Evolutionary conservation across 2,329 filamentous ascomycete species (phyloP).

Genomic region (Phaeosphaeriaceae sp.): DNA sequence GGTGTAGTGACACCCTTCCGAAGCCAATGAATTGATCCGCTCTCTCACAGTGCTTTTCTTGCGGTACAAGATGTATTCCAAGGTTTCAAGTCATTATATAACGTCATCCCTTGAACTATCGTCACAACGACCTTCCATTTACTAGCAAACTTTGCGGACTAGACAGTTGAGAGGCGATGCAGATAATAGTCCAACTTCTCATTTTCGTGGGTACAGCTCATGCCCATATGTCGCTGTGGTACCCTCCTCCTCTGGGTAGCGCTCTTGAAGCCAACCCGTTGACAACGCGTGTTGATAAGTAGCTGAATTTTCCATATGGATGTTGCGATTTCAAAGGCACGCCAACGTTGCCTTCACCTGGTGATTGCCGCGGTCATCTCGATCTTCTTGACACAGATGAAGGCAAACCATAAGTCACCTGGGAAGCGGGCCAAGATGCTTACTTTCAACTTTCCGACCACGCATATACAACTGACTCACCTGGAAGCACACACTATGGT

Average conservation of each 20-base stretch:
- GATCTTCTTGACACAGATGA: slow-evolving; percentile 49
- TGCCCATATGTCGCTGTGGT: slow-evolving; percentile 50
- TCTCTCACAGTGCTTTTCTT: too few species aligned
- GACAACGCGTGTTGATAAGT: slow-evolving; percentile 6
- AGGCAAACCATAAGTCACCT: slow-evolving; percentile 47
- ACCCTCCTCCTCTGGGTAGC: slow-evolving; percentile 50
- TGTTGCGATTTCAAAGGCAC: slow-evolving; percentile 45
- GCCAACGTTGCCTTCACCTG: slow-evolving; percentile 23
- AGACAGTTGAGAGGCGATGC: too few species aligned
- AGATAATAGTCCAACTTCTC: too few species aligned
- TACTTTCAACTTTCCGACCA: slow-evolving; percentile 38
- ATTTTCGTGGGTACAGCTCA: slow-evolving; percentile 6
- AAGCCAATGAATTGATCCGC: too few species aligned
- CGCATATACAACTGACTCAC: slow-evolving; percentile 14
- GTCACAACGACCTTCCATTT: too few species aligned
- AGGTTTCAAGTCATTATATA: too few species aligned
- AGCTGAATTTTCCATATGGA: slow-evolving; percentile 51
- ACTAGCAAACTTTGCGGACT: too few species aligned
- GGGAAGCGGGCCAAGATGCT: slow-evolving; percentile 47
- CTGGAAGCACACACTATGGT: slow-evolving; percentile 50
- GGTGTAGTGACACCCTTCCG: too few species aligned
- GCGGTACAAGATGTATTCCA: too few species aligned
- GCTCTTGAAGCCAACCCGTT: slow-evolving; percentile 48
- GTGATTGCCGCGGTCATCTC: slow-evolving; percentile 51
- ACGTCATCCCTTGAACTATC: too few species aligned